Evolutionary conservation across 2,329 filamentous ascomycete genomes (phyloP).

Genomic region (Xenosphaeropsis pyriputrescens): DNA sequence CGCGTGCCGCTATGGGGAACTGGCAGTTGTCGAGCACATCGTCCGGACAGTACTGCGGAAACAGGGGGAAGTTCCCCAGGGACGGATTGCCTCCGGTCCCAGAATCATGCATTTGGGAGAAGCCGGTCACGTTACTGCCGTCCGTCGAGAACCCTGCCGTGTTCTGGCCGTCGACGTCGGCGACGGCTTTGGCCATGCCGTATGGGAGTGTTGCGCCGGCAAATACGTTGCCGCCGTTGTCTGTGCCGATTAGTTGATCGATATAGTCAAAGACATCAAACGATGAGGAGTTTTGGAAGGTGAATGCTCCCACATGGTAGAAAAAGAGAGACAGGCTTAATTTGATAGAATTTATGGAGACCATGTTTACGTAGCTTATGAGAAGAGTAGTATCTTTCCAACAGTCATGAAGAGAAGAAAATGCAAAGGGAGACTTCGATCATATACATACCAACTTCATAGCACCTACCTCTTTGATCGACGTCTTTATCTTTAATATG

Average conservation of each 20-base stretch:
- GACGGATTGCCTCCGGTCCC: constrained; percentile 37
- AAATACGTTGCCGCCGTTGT: constrained; percentile 40
- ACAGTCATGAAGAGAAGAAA: too few species aligned
- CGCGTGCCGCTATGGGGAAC: constrained; percentile 28
- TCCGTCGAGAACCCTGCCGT: constrained; percentile 39
- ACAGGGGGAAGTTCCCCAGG: constrained; percentile 51
- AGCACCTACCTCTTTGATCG: too few species aligned
- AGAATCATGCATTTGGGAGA: constrained; percentile 24
- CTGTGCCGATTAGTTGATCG: constrained; percentile 38
- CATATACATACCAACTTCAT: too few species aligned
- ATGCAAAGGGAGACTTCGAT: too few species aligned
- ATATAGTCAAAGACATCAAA: constrained; percentile 25
- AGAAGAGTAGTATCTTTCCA: too few species aligned
- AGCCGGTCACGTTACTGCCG: constrained; percentile 20
- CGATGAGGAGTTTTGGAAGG: constrained; percentile 1
- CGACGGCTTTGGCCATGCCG: constrained; percentile 33
- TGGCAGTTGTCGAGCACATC: constrained; percentile 37
- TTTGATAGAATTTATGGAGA: too few species aligned
- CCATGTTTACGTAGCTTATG: too few species aligned
- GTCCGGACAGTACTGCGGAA: constrained; percentile 37
- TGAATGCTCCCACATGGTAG: too few species aligned
- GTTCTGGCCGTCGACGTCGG: constrained; percentile 36
- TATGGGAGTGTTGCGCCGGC: constrained; percentile 38
- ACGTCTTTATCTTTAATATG: too few species aligned
- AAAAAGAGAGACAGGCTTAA: too few species aligned